Conservation (phyloP, 108 stramenopile genomes). For the Skeletonema grethae region DNA sequence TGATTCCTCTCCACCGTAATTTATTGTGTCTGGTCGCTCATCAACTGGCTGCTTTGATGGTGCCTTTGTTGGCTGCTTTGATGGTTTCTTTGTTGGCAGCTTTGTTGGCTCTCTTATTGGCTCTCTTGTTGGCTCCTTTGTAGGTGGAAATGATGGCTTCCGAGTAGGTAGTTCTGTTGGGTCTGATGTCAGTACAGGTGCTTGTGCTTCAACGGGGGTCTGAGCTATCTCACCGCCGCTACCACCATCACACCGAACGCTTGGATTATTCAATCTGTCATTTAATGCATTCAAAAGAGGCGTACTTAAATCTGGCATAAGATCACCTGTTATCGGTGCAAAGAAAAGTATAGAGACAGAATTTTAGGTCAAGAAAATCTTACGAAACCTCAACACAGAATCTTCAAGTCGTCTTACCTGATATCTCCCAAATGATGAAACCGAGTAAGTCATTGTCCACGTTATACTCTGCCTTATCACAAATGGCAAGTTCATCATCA, state of each 20-base stretch:
- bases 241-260: slow-evolving; percentile 9
- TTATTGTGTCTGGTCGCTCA: background rate
- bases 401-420: background rate
- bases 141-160: background rate
- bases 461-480: slow-evolving; percentile 47
- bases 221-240: background rate
- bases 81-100: background rate
- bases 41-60: background rate
- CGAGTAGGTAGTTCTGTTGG: background rate
- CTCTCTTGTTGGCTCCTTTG: background rate
- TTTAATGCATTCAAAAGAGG: slow-evolving; percentile 31
- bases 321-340: slow-evolving; percentile 2
- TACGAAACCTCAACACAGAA: background rate
- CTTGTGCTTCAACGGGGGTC: background rate
- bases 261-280: slow-evolving; percentile 24
- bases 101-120: background rate
- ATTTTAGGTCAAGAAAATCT: no score
- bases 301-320: slow-evolving; percentile 26
- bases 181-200: background rate
- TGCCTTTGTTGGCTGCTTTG: background rate
- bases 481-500: slow-evolving; percentile 44
- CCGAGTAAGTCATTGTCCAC: slow-evolving; percentile 37
- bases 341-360: no score
- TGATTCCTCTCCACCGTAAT: background rate
- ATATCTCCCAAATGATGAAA: slow-evolving; percentile 37